phyloP scores from a whole-genome alignment of 306 rosid species.

The Dryas octopetala region DNA sequence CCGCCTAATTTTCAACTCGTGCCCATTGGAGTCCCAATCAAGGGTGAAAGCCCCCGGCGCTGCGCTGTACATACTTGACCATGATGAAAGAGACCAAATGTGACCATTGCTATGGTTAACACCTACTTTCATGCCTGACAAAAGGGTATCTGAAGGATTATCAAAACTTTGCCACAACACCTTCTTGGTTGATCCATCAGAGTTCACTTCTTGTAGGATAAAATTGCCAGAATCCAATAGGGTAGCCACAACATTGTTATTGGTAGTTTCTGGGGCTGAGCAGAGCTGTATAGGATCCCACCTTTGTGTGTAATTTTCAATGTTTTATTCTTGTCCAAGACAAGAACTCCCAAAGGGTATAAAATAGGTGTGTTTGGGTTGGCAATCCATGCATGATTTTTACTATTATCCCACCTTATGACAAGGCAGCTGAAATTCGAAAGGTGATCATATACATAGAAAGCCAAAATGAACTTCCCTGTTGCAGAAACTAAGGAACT shows the following conservation, averaged over 20 bases:
- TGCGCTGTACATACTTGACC: not conserved
- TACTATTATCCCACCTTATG: not conserved
- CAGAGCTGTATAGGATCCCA: not conserved
- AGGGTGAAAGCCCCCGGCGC: not conserved
- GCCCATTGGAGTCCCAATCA: constrained; percentile 8
- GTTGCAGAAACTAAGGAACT: not conserved
- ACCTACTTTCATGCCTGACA: constrained; percentile 12
- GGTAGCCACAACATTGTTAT: not conserved
- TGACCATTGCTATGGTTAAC: not conserved
- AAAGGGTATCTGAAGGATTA: not conserved
- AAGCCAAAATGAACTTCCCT: not conserved
- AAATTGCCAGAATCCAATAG: not conserved
- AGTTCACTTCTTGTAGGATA: not conserved
- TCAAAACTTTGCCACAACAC: constrained; percentile 11
- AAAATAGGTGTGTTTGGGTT: not conserved
- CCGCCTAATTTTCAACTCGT: not conserved
- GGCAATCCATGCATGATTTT: not conserved
- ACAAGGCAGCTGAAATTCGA: not conserved
- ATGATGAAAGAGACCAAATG: not conserved
- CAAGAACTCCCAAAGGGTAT: not conserved
- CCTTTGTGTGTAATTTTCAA: not conserved
- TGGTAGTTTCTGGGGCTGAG: not conserved
- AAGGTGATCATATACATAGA: not conserved
- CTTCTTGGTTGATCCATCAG: not conserved
- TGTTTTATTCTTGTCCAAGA: not conserved